These are phyloP conservation scores for Pulveroboletus frians DNA, from an alignment of 768 basidiomycete genomes.

Conservation along the genomic window DNA sequence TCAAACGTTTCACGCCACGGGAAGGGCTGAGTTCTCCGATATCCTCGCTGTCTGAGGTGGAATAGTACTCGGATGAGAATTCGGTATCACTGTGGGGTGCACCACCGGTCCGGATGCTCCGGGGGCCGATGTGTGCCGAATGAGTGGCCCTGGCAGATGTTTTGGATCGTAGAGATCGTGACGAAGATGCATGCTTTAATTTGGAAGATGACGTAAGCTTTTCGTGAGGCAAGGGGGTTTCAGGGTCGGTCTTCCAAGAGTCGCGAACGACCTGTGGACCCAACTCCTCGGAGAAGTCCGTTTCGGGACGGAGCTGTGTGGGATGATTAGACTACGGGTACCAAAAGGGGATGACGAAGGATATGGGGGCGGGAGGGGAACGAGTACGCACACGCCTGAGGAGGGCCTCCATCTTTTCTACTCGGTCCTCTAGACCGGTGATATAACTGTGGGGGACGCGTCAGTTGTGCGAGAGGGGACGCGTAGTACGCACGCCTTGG, in stretches of 20 bases:
- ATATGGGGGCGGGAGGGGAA: not conserved
- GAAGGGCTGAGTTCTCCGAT: slow-evolving; percentile 37
- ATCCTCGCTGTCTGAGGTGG: slow-evolving; percentile 35
- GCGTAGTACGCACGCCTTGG: slow-evolving; percentile 53
- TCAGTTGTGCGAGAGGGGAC: not conserved
- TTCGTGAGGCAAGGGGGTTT: slow-evolving; percentile 15
- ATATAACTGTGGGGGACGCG: slow-evolving; percentile 41
- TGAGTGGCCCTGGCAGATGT: slow-evolving; percentile 5
- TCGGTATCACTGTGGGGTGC: slow-evolving; percentile 27
- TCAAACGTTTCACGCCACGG: slow-evolving; percentile 34
- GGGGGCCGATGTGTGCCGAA: slow-evolving; percentile 5
- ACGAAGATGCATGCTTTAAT: slow-evolving; percentile 12
- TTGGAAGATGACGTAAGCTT: slow-evolving; percentile 20
- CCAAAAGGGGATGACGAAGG: not conserved
- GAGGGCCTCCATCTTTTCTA: slow-evolving; percentile 52
- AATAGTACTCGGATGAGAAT: slow-evolving; percentile 22
- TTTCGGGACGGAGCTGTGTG: slow-evolving; percentile 54
- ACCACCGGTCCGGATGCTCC: slow-evolving; percentile 13
- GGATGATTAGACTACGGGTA: slow-evolving; percentile 8
- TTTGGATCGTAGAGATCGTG: slow-evolving; percentile 7
- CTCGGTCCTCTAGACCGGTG: slow-evolving; percentile 51
- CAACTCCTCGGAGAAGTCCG: slow-evolving; percentile 57
- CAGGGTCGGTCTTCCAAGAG: slow-evolving; percentile 50
- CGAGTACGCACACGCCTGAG: slow-evolving; percentile 42
- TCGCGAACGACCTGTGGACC: slow-evolving; percentile 58